Base-by-base conservation (phyloP, 768 basidiomycete genomes). In the Tulasnella sp. region DNA sequence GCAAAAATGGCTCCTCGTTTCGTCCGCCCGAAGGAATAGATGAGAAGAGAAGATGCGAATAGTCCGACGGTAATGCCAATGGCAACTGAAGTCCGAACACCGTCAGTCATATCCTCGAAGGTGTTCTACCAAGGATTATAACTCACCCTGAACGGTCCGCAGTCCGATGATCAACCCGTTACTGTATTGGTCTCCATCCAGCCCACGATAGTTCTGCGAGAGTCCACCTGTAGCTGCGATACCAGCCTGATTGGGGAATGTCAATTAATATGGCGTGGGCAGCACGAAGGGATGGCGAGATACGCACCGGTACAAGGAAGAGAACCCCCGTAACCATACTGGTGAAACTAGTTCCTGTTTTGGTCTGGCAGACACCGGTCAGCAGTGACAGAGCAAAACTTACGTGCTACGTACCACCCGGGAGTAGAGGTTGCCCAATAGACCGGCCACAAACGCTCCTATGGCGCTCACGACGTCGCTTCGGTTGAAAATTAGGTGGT, bases 31-130 rank as follows among this genome's bases (percentile, higher is more conserved):
- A 96, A 96, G 83, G 92, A 93, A 84, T 96, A 96, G 22, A 96
- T 93, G 64, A 96, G 85, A 16, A 94, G 92, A 84, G 94, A 94
- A 83, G 94, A 95, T 89, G 93, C 94, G 87, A 96, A 96, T 69
- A 96, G 85, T 24, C 95, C 94, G 75, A 96, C 94, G 0, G 94
- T 96, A 83, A 96, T 96, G 41, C 95, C 95, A 80, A 96, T 94
- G 0, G 94, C 93, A 74, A 96, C 95, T 80, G 64, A 50, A 58
- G 28, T 24, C 1, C 34, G 79, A 60, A 31, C 18, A 75, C 16
- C 22, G 69, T 58, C 42, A 37, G 31, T 58, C 20, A 31, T 72
- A 7, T n/a, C 31, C 5, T 60, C 18, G 79, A 24, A 42, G 20
- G 48, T 41, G 37, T 12, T 72, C 12, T 37, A 37, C 28, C 24